Base-by-base conservation (phyloP, 805 yeast genomes). In the Schizosaccharomyces cryophilus region DNA sequence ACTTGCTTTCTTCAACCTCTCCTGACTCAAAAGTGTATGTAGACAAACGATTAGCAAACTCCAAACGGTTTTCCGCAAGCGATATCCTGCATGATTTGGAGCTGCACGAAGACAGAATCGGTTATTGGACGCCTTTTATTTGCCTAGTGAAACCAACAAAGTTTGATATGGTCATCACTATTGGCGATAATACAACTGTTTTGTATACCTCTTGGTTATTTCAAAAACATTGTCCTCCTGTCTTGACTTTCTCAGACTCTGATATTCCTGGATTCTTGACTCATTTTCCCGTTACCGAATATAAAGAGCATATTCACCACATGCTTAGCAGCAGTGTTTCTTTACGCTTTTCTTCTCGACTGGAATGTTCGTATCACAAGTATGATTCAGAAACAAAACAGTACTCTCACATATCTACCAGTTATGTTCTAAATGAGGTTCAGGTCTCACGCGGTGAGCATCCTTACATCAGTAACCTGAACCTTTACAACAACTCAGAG, bases 171-270 rank as follows among this genome's bases (percentile, higher is more conserved):
- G 83, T 87, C 1, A 80, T 90, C 55, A 87, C 97, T 0, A 74
- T 93, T 7, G 98, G 98, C 29, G 98, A 98, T 19, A 98, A 93
- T 69, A 97, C 98, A 7, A 93, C 98, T 0, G 51, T 58, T 11
- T 51, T 63, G 35, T 63, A 47, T 58, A 61, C 65, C 5, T 61
- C 64, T 6, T 63, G 90, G 63, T 73, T 88, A 51, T 93, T 93
- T 71, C 94, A 85, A 72, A 74, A 78, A 62, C 78, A 79, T 59
- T 96, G 89, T 1, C 98, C 98, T 0, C 98, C 98, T 0, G 86
- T 90, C 1, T 75, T 93, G 65, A 80, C 94, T 21, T 90, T 88
- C 70, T 66, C 66, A 0, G 51, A 45, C 11, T 2, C 21, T n/a
- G 51, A 45, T n/a, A 24, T n/a, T 24, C 51, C 51, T 13, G 51